Percentiles rank a stretch among this genome's conserved stretches.
Evolutionary conservation across 176 grass and related monocot species (phyloP).

Genomic region (Eremochloa ophiuroides): DNA sequence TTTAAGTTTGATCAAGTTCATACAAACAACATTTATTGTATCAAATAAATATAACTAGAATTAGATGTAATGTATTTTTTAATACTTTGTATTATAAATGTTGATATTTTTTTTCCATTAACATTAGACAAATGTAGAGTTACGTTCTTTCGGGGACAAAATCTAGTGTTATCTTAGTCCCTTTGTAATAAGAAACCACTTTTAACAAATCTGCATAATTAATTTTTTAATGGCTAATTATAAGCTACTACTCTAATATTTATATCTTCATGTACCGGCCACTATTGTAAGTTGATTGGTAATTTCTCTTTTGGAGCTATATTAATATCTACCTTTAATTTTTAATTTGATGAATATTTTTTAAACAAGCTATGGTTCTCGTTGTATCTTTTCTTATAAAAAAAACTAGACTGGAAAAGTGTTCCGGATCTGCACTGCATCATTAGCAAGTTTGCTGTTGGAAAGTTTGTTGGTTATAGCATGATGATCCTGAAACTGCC

Average conservation of each 20-base stretch:
- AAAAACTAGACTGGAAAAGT: not conserved
- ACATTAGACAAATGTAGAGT: not conserved
- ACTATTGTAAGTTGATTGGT: not conserved
- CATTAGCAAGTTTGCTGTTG: constrained; percentile 1
- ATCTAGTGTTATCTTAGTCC: too few relatives aligned
- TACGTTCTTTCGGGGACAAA: too few relatives aligned
- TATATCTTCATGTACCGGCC: not conserved
- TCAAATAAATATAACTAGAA: not conserved
- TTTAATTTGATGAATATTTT: not conserved
- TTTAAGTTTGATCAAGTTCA: not conserved
- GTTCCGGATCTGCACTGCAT: not conserved
- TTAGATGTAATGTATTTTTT: not conserved
- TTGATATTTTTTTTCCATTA: not conserved
- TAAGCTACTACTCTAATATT: not conserved
- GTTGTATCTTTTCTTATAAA: not conserved
- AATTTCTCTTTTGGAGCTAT: not conserved
- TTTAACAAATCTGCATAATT: too few relatives aligned
- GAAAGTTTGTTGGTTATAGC: not conserved
- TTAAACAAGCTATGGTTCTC: too few relatives aligned
- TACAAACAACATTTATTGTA: too few relatives aligned
- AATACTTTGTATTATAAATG: not conserved
- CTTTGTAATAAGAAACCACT: too few relatives aligned
- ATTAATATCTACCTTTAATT: not conserved
- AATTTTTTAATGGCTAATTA: too few relatives aligned
- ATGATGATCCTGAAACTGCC: constrained; percentile 2